phyloP scores from a whole-genome alignment of 495 filamentous ascomycete species.

The Hypoxylon perforatum region DNA sequence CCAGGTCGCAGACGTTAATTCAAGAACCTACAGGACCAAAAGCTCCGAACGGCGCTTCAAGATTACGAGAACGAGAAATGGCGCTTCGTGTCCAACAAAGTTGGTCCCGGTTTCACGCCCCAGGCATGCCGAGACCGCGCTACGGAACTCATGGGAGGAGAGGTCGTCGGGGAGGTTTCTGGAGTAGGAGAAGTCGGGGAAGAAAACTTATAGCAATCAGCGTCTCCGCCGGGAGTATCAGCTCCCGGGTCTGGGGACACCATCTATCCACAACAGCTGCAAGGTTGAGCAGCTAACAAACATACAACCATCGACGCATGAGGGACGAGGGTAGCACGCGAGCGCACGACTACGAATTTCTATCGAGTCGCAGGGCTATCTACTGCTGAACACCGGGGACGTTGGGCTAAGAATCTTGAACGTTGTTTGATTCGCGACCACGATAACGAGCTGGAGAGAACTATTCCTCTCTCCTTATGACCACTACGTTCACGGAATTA shows the following conservation, averaged over 20 bases:
- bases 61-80: constrained; percentile 93
- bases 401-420: constrained; percentile 22
- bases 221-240: constrained; percentile 62
- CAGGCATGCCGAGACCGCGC: constrained; percentile 86
- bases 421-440: constrained; percentile 9
- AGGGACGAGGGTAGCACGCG: constrained; percentile 5
- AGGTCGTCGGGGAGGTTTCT: constrained; percentile 18
- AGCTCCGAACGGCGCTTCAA: constrained; percentile 79
- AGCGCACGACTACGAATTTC: constrained; percentile 8
- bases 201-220: constrained; percentile 65
- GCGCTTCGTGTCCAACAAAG: constrained; percentile 86
- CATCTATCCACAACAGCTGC: constrained; percentile 56
- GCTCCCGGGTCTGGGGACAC: constrained; percentile 65
- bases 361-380: constrained; percentile 9
- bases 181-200: constrained; percentile 44
- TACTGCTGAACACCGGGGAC: constrained; percentile 7
- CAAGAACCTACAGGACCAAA: constrained; percentile 69
- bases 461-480: constrained; percentile 18
- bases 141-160: constrained; percentile 60
- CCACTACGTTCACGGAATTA: constrained; percentile 20
- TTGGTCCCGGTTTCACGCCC: constrained; percentile 86
- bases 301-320: constrained; percentile 9
- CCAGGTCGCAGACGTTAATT: constrained; percentile 30
- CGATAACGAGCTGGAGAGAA: constrained; percentile 24
- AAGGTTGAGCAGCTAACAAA: constrained; percentile 40